Evolutionary conservation across 2,329 filamentous ascomycete species (phyloP).

Genomic region (Phaeosphaeria sp.): DNA sequence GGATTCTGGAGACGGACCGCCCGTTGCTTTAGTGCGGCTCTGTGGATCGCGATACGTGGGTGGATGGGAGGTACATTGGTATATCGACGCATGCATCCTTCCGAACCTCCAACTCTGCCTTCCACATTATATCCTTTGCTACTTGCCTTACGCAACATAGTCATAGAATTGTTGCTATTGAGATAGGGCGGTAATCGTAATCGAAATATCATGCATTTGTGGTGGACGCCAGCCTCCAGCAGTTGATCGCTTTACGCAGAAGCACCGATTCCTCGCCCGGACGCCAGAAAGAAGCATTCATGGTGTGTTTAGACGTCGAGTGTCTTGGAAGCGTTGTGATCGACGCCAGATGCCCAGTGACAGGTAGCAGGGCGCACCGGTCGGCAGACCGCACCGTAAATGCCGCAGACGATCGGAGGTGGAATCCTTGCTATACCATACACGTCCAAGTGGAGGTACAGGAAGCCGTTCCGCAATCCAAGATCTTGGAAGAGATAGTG

Average conservation of each 20-base stretch:
- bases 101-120: not conserved
- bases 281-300: not conserved
- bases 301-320: not conserved
- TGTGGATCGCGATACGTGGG: not conserved
- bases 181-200: not conserved
- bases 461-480: not conserved
- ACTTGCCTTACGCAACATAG: not conserved
- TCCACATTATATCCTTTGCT: not conserved
- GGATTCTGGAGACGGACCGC: not conserved
- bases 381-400: not conserved
- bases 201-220: not conserved
- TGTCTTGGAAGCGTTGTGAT: not conserved
- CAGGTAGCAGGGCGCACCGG: too few species aligned
- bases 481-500: not conserved
- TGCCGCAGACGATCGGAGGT: not conserved
- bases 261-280: not conserved
- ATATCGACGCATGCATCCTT: not conserved
- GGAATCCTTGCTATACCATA: not conserved
- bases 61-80: not conserved
- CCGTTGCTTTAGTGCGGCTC: slow-evolving; percentile 1
- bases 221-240: too few species aligned
- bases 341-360: too few species aligned
- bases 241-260: not conserved
- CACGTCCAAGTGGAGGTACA: not conserved
- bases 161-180: not conserved